Evolutionary conservation across 108 stramenopile species (phyloP).

Genomic region (Nitzschia putrida): DNA sequence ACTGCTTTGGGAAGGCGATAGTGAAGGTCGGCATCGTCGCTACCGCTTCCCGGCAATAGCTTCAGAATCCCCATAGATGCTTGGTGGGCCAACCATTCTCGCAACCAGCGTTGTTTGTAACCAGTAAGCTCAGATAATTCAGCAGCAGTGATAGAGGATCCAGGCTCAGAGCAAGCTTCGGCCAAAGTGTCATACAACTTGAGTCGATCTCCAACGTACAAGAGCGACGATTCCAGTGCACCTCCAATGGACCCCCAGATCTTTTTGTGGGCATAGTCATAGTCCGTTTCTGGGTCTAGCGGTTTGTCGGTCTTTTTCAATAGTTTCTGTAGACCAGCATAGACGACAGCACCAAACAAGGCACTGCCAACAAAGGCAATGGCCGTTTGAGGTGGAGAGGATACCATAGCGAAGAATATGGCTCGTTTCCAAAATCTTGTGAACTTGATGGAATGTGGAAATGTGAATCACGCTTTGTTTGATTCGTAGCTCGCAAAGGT

Average conservation of each 20-base stretch:
- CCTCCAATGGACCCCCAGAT: conserved; percentile 28
- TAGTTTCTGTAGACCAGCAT: neutral
- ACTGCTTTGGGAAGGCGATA: conserved; percentile 22
- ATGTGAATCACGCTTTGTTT: too few relatives aligned
- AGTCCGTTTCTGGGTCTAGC: conserved; percentile 15
- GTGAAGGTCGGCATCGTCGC: conserved; percentile 13
- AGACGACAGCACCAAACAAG: conserved; percentile 8
- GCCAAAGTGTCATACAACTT: conserved; percentile 11
- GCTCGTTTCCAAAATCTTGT: too few relatives aligned
- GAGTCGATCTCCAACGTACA: conserved; percentile 26
- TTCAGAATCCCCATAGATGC: conserved; percentile 16
- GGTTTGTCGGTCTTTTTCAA: neutral
- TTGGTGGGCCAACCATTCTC: conserved; percentile 18
- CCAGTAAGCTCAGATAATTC: conserved; percentile 20
- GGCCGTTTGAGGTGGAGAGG: too few relatives aligned
- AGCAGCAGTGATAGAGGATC: conserved; percentile 23
- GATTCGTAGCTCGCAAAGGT: too few relatives aligned
- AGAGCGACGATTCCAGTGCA: conserved; percentile 14
- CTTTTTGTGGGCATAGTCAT: conserved; percentile 13
- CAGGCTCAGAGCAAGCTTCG: conserved; percentile 6
- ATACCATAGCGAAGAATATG: too few relatives aligned
- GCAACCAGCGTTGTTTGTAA: conserved; percentile 17
- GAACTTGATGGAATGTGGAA: too few relatives aligned
- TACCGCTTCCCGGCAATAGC: conserved; percentile 22
- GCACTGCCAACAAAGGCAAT: conserved; percentile 7